Base-by-base conservation (phyloP, 768 basidiomycete species). In the Mycena latifolia region DNA sequence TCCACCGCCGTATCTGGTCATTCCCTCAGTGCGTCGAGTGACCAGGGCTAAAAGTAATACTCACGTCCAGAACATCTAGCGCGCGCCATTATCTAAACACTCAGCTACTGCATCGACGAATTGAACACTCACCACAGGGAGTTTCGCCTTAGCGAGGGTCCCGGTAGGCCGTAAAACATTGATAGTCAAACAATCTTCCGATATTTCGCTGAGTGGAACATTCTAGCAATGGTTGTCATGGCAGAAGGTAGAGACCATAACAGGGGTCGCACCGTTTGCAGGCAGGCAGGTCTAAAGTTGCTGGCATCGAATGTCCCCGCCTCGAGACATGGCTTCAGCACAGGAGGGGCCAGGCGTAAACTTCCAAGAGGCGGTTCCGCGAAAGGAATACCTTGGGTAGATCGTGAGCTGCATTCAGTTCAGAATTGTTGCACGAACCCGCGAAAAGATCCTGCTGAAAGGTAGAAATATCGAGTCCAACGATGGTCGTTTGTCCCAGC, bases 291-390 rank as follows among this genome's bases (percentile, higher is more conserved):
- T 8, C 86, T 84, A 68, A 84, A 86, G 53, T 77, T 75, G 17
- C 77, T 83, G 0, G 87, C 86, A 61, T 87, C 76, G 52, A 89
- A 78, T 3, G 81, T 73, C 1, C 68, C 20, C 1, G 74, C 68
- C 6, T 76, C 74, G 1, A 80, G 63, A 0, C 73, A 77, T 25
- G 81, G 78, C 64, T 87, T 81, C 2, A 84, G 77, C 1, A 87
- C 79, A 5, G 86, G 82, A 1, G 80, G 81, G 27, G 77, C 77
- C 48, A 88, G 78, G 29, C 87, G 81, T 31, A 86, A 67, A 35
- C 77, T 69, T 6, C 85, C 86, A 29, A 88, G 61, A n/a, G 88
- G 87, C 10, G 87, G 84, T 68, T 88, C 81, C 33, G 85, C 86
- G 60, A 78, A 89, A 0, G 86, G 87, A 46, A 89, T 86, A 12